These are phyloP conservation scores for Carex parvula DNA, from an alignment of 176 grass and related monocot species.

Conservation along the genomic window DNA sequence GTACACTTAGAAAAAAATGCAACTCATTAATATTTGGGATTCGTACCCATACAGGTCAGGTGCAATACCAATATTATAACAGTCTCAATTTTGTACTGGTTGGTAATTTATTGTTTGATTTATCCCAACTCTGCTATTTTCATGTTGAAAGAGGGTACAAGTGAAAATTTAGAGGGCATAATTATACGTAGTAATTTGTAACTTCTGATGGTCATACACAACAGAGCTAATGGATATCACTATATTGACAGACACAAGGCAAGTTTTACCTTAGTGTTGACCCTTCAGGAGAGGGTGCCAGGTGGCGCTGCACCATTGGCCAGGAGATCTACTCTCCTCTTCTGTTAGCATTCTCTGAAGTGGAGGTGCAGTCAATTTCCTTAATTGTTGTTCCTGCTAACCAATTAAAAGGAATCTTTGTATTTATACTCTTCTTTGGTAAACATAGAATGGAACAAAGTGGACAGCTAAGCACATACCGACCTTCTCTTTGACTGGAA, in stretches of 20 bases:
- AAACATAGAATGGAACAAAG: constrained; percentile 26
- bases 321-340: constrained; percentile 60
- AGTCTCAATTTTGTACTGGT: background rate
- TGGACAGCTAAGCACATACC: constrained; percentile 34
- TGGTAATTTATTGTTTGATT: background rate
- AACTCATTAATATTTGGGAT: background rate
- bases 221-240: background rate
- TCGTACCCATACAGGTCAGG: background rate
- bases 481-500: constrained; percentile 39
- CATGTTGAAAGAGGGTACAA: background rate
- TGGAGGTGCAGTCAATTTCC: constrained; percentile 17
- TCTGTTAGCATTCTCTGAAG: constrained; percentile 50
- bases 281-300: constrained; percentile 39
- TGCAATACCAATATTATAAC: background rate
- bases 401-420: background rate
- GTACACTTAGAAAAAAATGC: constrained; percentile 3
- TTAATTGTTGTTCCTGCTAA: background rate
- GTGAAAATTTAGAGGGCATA: background rate
- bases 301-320: constrained; percentile 39
- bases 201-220: background rate
- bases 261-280: constrained; percentile 50
- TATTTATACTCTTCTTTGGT: background rate
- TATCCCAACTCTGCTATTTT: background rate
- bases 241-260: constrained; percentile 44
- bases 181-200: background rate